These are phyloP conservation scores for Gamarada debralockiae DNA, from an alignment of 495 filamentous ascomycete species.

Conservation along the genomic window DNA sequence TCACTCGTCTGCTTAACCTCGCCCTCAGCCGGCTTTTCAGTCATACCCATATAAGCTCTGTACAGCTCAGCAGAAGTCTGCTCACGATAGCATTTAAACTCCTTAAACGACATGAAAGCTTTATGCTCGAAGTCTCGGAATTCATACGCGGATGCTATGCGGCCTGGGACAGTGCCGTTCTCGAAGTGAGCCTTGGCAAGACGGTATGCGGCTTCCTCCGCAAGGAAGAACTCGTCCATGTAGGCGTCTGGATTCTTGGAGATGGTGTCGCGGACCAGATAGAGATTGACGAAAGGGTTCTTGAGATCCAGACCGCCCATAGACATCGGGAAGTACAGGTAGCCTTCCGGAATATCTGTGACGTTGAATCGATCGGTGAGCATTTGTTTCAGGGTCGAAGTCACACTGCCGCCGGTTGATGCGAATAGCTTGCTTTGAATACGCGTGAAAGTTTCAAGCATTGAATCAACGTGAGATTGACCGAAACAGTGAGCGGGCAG, in stretches of 20 bases:
- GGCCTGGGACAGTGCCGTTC: background rate
- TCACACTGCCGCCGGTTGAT: conserved; percentile 41
- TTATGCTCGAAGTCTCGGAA: conserved; percentile 18
- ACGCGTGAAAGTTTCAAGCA: conserved; percentile 51
- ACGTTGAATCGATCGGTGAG: conserved; percentile 53
- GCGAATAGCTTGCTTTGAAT: conserved; percentile 54
- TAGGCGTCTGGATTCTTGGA: conserved; percentile 36
- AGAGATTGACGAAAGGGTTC: conserved; percentile 50
- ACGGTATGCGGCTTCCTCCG: conserved; percentile 42
- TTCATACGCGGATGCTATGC: conserved; percentile 15
- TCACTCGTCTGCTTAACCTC: background rate
- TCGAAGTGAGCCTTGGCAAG: conserved; percentile 41
- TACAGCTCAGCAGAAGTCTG: conserved; percentile 21
- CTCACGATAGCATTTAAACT: conserved; percentile 49
- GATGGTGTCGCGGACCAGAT: conserved; percentile 49
- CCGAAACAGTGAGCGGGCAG: conserved; percentile 60
- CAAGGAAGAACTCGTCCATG: conserved; percentile 38
- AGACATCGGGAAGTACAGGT: conserved; percentile 59
- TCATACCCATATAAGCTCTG: conserved; percentile 1
- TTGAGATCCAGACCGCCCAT: conserved; percentile 53
- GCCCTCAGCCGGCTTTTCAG: background rate
- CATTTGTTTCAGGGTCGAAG: conserved; percentile 50
- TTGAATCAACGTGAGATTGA: conserved; percentile 55
- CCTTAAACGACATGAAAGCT: conserved; percentile 48
- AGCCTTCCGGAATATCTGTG: conserved; percentile 55